Conservation (phyloP, 352 stramenopile species). For the Thalassiosira gravida region DNA sequence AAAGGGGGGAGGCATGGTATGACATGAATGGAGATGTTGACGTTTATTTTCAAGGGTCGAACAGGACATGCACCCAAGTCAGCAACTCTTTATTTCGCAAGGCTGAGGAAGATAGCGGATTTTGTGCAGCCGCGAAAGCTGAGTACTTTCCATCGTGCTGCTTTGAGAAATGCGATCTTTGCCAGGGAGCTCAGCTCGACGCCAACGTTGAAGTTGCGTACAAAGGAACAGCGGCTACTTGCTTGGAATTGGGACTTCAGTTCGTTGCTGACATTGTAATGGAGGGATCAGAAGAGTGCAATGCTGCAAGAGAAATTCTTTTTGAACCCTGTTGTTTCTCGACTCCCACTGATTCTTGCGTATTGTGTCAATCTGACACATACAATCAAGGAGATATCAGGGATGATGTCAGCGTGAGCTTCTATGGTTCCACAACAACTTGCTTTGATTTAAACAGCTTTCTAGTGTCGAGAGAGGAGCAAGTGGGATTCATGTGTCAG, state of each 20-base stretch:
- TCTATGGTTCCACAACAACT: conserved; percentile 65
- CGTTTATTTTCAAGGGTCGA: conserved; percentile 52
- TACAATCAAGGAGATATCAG: conserved; percentile 47
- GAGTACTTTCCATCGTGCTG: conserved; percentile 65
- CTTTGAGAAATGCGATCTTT: conserved; percentile 62
- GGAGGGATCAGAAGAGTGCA: conserved; percentile 60
- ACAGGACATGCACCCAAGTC: conserved; percentile 58
- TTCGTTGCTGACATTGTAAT: conserved; percentile 55
- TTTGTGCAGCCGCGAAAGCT: conserved; percentile 39
- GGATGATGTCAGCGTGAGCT: conserved; percentile 47
- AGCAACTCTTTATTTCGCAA: conserved; percentile 65
- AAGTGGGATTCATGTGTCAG: conserved; percentile 63
- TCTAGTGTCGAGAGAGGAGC: conserved; percentile 53
- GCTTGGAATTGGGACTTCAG: conserved; percentile 49
- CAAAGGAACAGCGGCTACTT: conserved; percentile 51
- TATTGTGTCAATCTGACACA: conserved; percentile 40
- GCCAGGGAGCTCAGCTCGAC: conserved; percentile 52
- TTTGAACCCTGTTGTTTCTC: conserved; percentile 60
- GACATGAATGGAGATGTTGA: conserved; percentile 51
- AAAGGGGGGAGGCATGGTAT: conserved; percentile 58
- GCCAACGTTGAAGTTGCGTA: conserved; percentile 62
- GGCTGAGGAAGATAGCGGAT: conserved; percentile 54
- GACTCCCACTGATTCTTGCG: conserved; percentile 53
- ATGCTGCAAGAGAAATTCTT: conserved; percentile 34
- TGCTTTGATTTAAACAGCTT: conserved; percentile 67